Base-by-base conservation (phyloP, 1,139 yeast genomes). In the Scheffersomyces cryptocercus region DNA sequence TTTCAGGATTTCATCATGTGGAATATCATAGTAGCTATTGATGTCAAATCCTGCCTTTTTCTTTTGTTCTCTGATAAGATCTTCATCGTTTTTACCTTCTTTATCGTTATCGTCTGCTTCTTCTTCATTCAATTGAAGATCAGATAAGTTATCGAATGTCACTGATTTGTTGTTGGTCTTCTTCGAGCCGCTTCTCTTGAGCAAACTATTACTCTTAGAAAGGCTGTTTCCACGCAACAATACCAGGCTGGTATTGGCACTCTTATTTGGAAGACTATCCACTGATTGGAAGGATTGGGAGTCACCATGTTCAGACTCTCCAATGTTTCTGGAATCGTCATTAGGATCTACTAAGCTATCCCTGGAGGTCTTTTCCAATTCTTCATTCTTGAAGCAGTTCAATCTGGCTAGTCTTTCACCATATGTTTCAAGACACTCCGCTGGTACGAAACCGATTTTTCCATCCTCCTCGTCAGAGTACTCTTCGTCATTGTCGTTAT, bases 391-490 rank as follows among this genome's bases (percentile, higher is more conserved):
- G 78, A 91, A 89, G 64, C 97, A 89, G 63, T 93, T 93, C 37
- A 90, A 73, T 44, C 99, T 74, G 0, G 99, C 99, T 43, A 95
- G 69, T 45, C 99, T 74, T 64, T 93, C 99, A 37, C 84, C 88
- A 48, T 88, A 90, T 0, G 97, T 88, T 64, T 93, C 99, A 37
- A 93, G 71, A 50, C 95, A 85, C 63, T 93, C 99, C 1, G 98
- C 98, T 1, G 99, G 99, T 1, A 95, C 95, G 68, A 91, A 95
- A 3, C 98, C 99, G 42, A 90, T 78, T 56, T 81, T 81, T 1
- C 77, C 64, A 55, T 79, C 82, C 61, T 85, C 89, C n/a, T 64
- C 72, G 40, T 68, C 75, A 11, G 64, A 50, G 9, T 38, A 38
- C 16, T 47, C 52, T 38, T 44, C 45, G 16, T 38, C 36, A 8